A percentile compares a stretch with the other conserved stretches of the same genome.
These are phyloP conservation scores for Scheffersomyces stipitis DNA, from an alignment of 805 yeast genomes.

Conservation along the genomic window DNA sequence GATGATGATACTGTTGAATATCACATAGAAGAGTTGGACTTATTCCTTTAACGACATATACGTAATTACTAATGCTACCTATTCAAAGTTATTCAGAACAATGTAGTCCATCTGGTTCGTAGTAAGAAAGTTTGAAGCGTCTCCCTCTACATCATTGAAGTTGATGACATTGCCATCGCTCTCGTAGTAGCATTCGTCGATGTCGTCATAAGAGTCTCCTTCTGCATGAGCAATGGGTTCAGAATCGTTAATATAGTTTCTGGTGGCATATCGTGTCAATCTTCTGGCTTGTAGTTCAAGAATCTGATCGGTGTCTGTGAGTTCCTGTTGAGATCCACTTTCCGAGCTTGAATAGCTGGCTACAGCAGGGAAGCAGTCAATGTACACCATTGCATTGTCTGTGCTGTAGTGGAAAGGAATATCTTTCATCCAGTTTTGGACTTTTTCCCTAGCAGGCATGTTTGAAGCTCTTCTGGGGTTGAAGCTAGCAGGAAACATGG, in stretches of 20 bases:
- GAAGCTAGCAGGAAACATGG: conserved; percentile 47
- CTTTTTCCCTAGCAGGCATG: conserved; percentile 69
- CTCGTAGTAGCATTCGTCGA: conserved; percentile 2
- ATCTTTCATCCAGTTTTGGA: conserved; percentile 58
- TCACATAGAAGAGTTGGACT: conserved; percentile 53
- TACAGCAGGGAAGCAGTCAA: conserved; percentile 54
- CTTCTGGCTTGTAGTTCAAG: conserved; percentile 53
- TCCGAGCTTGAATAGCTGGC: conserved; percentile 31
- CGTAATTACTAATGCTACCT: too few relatives aligned
- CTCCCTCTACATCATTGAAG: not conserved
- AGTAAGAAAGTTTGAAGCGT: too few relatives aligned
- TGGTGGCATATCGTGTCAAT: conserved; percentile 46
- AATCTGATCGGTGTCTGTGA: conserved; percentile 43
- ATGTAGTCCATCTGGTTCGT: too few relatives aligned
- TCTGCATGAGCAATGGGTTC: conserved; percentile 4
- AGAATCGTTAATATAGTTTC: conserved; percentile 30
- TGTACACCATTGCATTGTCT: conserved; percentile 12
- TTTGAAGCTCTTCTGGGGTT: conserved; percentile 62
- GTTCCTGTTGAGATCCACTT: conserved; percentile 7
- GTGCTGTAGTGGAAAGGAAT: conserved; percentile 48
- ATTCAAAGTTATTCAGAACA: too few relatives aligned
- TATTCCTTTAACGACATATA: conserved; percentile 28
- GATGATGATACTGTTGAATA: conserved; percentile 18
- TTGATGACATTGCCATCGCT: conserved; percentile 2
- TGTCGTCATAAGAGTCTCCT: not conserved